Base-by-base conservation (phyloP, 2,329 filamentous ascomycete species). In the Neocucurbitaria cava region DNA sequence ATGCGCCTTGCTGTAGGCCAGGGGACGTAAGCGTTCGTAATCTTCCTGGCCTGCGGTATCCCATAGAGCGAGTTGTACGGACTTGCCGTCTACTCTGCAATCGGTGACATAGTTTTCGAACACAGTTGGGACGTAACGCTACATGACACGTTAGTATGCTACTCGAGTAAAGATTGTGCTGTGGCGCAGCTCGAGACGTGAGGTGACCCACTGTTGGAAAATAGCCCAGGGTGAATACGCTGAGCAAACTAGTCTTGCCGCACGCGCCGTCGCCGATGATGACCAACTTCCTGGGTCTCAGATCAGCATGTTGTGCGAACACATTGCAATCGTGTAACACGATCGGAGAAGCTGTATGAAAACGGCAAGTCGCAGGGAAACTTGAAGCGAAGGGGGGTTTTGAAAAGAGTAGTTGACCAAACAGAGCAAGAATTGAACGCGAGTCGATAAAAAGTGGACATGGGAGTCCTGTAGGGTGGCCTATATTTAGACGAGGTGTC, bases 101-200 rank as follows among this genome's bases (percentile, higher is more conserved):
- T 99, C 95, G 67, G 95, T 99, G 62, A 99, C 95, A 73, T 99
- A 99, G 81, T 99, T 99, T 76, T 99, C 95, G 78, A 99, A 99
- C 33, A 99, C 95, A 42, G 95, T 99, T 1, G 95, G 95, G 31
- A 76, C 73, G 55, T 76, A 76, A 56, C 73, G 73, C 73, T 76
- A 47, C 36, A 62, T 23, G 39, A 18, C 20, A 45, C 42, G 58
- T 74, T 63, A 71, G 66, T 46, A 69, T 64, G 59, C 46, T 53
- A 59, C 56, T 56, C 18, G 18, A 28, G 20, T 13, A 35, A 38
- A 42, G 45, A 56, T 49, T 35, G 49, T 58, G 61, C 44, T 54
- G 52, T 49, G 52, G 57, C 60, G 51, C 46, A 60, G 55, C 49
- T 31, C 18, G 39, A 31, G 46, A 46, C 40, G 48, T 47, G 24